Conservation (phyloP, 2,329 filamentous ascomycete species). For the Fusarium phyllophilum region DNA sequence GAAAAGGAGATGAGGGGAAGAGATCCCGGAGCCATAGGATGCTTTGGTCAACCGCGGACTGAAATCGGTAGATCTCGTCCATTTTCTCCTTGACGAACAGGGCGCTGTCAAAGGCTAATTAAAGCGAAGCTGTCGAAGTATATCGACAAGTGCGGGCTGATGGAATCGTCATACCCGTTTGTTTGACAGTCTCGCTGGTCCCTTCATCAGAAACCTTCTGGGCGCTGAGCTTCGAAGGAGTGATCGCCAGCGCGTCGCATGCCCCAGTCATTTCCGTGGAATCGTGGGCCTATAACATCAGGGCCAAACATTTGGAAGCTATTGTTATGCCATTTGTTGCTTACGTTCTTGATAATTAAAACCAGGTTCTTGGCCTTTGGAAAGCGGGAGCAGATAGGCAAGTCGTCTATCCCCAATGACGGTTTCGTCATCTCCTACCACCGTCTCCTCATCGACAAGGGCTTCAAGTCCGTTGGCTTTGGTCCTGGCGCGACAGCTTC, state of each 20-base stretch:
- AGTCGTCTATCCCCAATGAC: too few species aligned
- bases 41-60: not conserved
- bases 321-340: too few species aligned
- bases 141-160: not conserved
- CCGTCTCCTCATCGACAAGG: not conserved
- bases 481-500: not conserved
- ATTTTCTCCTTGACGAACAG: not conserved
- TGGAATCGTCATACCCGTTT: not conserved
- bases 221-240: not conserved
- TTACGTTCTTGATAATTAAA: too few species aligned
- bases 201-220: not conserved
- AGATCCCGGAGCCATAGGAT: not conserved
- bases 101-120: not conserved
- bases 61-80: not conserved
- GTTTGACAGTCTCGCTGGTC: not conserved
- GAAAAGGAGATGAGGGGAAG: too few species aligned
- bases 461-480: not conserved
- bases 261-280: too few species aligned
- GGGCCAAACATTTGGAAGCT: too few species aligned
- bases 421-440: not conserved
- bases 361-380: too few species aligned
- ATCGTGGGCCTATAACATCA: too few species aligned
- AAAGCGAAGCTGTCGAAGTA: not conserved
- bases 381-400: too few species aligned
- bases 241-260: too few species aligned